Percentiles rank a stretch among this genome's conserved stretches.
Conservation (phyloP, 1,139 yeast genomes). For the Yamadazyma pseudoaaseri region DNA sequence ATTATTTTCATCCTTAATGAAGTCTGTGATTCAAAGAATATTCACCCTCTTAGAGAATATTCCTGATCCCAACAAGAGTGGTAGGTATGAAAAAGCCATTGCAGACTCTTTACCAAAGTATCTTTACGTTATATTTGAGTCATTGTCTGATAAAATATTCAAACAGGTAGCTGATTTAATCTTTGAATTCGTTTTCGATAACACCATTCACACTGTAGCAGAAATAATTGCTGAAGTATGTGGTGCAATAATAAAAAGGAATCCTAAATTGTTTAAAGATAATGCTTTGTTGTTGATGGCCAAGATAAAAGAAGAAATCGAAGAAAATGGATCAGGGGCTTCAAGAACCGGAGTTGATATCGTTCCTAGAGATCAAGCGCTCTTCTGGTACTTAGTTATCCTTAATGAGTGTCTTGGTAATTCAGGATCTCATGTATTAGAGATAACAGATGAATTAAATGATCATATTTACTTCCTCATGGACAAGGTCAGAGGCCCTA, state of each 20-base stretch:
- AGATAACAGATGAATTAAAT: constrained; percentile 44
- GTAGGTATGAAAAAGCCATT: constrained; percentile 50
- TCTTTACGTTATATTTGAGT: constrained; percentile 64
- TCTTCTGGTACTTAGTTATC: constrained; percentile 72
- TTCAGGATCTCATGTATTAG: constrained; percentile 53
- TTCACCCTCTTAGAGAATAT: constrained; percentile 72
- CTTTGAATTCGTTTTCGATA: constrained; percentile 55
- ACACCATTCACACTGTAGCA: constrained; percentile 64
- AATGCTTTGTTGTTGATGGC: constrained; percentile 47
- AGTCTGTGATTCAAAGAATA: constrained; percentile 56
- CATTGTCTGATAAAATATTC: constrained; percentile 67
- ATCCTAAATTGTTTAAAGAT: constrained; percentile 48
- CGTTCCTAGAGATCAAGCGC: constrained; percentile 72
- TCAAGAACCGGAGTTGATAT: constrained; percentile 68
- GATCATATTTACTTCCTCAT: constrained; percentile 53
- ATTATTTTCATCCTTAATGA: constrained; percentile 63
- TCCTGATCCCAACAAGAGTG: constrained; percentile 57
- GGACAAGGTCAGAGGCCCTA: constrained; percentile 67
- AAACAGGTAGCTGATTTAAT: constrained; percentile 50
- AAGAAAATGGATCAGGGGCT: constrained; percentile 84
- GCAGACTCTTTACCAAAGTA: constrained; percentile 63
- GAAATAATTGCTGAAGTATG: constrained; percentile 70
- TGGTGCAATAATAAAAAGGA: constrained; percentile 65
- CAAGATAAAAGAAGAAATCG: constrained; percentile 65
- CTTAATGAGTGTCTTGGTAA: constrained; percentile 73